Conservation (phyloP, 768 basidiomycete genomes). For the Suillus bovinus region DNA sequence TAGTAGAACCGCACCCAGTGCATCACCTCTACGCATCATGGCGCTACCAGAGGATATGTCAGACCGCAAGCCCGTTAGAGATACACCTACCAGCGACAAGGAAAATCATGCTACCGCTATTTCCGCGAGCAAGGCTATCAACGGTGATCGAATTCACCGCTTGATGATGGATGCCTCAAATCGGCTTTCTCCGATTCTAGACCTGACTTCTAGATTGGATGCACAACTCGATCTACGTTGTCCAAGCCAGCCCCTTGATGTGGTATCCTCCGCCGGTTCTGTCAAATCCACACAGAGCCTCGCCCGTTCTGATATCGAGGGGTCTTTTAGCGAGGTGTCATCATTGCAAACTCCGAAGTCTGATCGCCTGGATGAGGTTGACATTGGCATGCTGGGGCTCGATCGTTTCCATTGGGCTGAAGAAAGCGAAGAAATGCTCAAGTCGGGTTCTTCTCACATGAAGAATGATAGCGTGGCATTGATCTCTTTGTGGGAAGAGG, state of each 20-base stretch:
- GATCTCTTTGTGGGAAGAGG: conserved; percentile 19
- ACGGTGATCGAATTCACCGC: neutral
- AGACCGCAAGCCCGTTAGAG: neutral
- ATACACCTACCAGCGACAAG: conserved; percentile 4
- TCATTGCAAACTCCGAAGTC: conserved; percentile 20
- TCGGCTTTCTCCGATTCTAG: conserved; percentile 1
- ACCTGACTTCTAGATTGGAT: neutral
- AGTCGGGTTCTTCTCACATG: conserved; percentile 13
- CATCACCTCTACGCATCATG: conserved; percentile 7
- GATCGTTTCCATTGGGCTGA: conserved; percentile 25
- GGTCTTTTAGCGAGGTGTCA: conserved; percentile 11
- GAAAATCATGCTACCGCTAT: conserved; percentile 3
- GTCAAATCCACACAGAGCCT: conserved; percentile 6
- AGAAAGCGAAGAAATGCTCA: conserved; percentile 14
- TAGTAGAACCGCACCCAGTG: conserved; percentile 12
- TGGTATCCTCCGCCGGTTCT: conserved; percentile 9
- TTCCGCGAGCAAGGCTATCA: neutral
- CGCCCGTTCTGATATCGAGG: neutral
- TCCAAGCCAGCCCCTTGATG: neutral
- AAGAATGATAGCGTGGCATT: conserved; percentile 25
- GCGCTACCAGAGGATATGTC: neutral
- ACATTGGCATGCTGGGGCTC: conserved; percentile 28
- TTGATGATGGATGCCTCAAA: conserved; percentile 16
- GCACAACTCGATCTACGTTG: neutral
- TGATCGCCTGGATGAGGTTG: conserved; percentile 13